Base-by-base conservation (phyloP, 345 rosid genomes). In the Camelina neglecta region DNA sequence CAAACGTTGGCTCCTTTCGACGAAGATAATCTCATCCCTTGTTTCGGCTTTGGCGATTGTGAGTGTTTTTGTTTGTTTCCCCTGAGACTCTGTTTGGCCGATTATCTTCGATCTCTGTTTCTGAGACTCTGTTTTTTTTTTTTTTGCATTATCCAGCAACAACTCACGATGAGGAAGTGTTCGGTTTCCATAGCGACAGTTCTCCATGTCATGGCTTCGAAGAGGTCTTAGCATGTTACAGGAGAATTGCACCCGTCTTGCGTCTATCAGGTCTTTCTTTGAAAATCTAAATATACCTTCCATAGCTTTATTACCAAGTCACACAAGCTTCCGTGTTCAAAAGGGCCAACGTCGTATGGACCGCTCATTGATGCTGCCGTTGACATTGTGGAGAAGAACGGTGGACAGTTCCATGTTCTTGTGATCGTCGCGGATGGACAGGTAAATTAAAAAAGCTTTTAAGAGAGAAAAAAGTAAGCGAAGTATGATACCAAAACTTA, bases 11-110 rank as follows among this genome's bases (percentile, higher is more conserved):
- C 97, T 71, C 88, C 94, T 20, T 93, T 93, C 50, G 98, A 93
- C 11, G 98, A 93, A 2, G 98, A 93, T 76, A 86, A 89, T 81
- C 76, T 93, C 24, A 86, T 93, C 47, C 98, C 94, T 24, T 89
- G 94, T 74, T 89, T 85, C 59, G 98, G 96, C 70, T 92, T 92
- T 79, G 97, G 96, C n/a, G 98, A 93, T 65, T 78, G 60, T 72
- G n/a, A 71, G 65, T 55, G 3, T 67, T 11, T 45, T 2, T 53
- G 1, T 60, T 20, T 36, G 23, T 4, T 53, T 50, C 4, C 13
- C 44, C 3, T 3, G 2, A 4, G 15, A 10, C 1, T 41, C n/a
- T n/a, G n/a, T n/a, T n/a, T n/a, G n/a, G n/a, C n/a, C n/a, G n/a
- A 18, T 45, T 23, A 60, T 42, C 44, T 67, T 53, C 18, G 29